Percentiles rank a stretch among this genome's conserved stretches.
phyloP scores from a whole-genome alignment of 257 asterid species.

The Misopates orontium region DNA sequence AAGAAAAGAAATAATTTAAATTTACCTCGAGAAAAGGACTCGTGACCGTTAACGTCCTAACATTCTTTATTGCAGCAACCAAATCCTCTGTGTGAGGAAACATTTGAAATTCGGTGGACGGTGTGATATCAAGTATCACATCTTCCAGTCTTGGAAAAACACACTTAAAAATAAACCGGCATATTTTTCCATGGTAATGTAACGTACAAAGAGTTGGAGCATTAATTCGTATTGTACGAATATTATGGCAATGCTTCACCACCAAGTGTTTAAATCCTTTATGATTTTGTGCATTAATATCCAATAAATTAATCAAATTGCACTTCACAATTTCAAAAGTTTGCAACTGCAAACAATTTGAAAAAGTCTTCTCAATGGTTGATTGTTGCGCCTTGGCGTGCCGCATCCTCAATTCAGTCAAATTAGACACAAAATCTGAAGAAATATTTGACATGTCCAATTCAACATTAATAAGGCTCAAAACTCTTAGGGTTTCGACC shows the following conservation, averaged over 20 bases:
- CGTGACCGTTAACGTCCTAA: slow-evolving; percentile 10
- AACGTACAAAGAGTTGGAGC: slow-evolving; percentile 23
- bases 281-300: background rate
- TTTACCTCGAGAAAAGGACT: slow-evolving; percentile 43
- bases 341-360: slow-evolving; percentile 17
- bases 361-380: background rate
- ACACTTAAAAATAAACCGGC: slow-evolving; percentile 16
- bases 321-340: slow-evolving; percentile 1
- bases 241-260: slow-evolving; percentile 19
- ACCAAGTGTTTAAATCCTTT: slow-evolving; percentile 21
- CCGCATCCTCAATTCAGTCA: slow-evolving; percentile 26
- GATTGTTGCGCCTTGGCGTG: too few species aligned
- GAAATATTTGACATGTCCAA: background rate
- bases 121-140: slow-evolving; percentile 22
- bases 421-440: slow-evolving; percentile 8
- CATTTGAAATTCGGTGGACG: slow-evolving; percentile 18
- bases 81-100: background rate
- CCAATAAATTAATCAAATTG: background rate
- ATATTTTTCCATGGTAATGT: slow-evolving; percentile 33
- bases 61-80: background rate
- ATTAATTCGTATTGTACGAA: background rate
- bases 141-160: background rate
- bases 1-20: background rate
- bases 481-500: background rate
- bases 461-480: slow-evolving; percentile 36